phyloP scores from a whole-genome alignment of 352 stramenopile species.

The Pythium rishiriense region DNA sequence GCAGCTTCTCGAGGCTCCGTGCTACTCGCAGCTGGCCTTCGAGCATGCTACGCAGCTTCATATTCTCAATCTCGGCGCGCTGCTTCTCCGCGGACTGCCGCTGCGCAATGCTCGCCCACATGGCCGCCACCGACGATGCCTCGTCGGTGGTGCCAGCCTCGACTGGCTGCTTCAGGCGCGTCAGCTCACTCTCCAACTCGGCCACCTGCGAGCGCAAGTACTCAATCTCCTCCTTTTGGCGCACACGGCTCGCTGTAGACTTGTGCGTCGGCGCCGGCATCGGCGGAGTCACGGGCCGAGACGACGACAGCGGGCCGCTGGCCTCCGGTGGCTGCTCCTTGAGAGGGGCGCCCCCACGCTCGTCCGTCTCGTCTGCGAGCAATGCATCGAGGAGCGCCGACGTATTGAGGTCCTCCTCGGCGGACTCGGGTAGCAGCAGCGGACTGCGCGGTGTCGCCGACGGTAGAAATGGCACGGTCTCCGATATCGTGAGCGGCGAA shows the following conservation, averaged over 20 bases:
- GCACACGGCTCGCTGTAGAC: too few species aligned
- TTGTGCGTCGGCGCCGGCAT: neutral
- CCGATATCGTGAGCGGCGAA: neutral
- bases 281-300: neutral
- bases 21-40: slow-evolving; percentile 42
- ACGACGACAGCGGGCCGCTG: too few species aligned
- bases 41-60: slow-evolving; percentile 43
- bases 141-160: too few species aligned
- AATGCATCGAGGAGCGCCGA: neutral
- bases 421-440: neutral
- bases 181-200: too few species aligned
- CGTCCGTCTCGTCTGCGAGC: neutral
- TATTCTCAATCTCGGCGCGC: slow-evolving; percentile 45
- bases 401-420: neutral
- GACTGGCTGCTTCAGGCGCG: neutral
- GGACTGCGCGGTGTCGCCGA: neutral
- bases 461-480: neutral
- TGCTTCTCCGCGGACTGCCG: slow-evolving; percentile 36
- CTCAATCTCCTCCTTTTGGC: too few species aligned
- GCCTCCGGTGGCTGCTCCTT: too few species aligned
- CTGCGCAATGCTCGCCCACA: slow-evolving; percentile 45
- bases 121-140: neutral
- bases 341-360: too few species aligned
- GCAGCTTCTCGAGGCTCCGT: slow-evolving; percentile 37
- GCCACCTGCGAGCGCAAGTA: too few species aligned